Evolutionary conservation across 345 rosid genomes (phyloP), one percentile per base, ranked within the genome.

Genomic region (Excoecaria agallocha): DNA sequence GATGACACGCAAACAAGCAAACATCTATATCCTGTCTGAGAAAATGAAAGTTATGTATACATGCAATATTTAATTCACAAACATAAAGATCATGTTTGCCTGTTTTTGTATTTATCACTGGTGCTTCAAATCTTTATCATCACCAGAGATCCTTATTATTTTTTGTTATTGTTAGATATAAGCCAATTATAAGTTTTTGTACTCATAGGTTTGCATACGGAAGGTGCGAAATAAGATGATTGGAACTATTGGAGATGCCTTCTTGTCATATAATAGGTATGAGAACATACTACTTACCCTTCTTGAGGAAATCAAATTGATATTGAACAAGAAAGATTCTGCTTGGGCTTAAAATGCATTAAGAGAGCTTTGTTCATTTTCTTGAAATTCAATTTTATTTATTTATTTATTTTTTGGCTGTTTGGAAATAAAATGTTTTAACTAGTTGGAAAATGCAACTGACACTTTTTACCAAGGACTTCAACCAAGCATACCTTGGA

Each of bases 171-270:
- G 0, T 15, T 48, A 22, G 60, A 25, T 52, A 3, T 2, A 1
- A 35, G n/a, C 50, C 48, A n/a, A 48, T 63, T 12, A 19, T 43
- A 12, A 64, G 24, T 45, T 56, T 57, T 64, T 55, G n/a, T 22
- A 22, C 66, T 45, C 82, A 80, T n/a, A 95, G 98, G 87, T 95
- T 78, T 89, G 91, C 74, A 88, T 93, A 1, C 87, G 97, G 76
- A 95, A 95, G 82, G 99, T 95, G n/a, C 88, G 99, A 58, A 95
- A 93, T 76, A 95, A 95, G 87, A 90, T 91, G 52, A 87, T 81
- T 12, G 99, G 99, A 74, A 90, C 85, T 37, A 89, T 93, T 50
- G 98, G 99, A 7, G 97, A 95, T 61, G 93, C 91, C 4, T 83
- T 80, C 84, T 84, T 95, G 87, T 77, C 89, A 19, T 95, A 95